A percentile compares a stretch with the other conserved stretches of the same genome.
These are phyloP conservation scores for Leccinum rimulosum DNA, from an alignment of 768 basidiomycete species.

Conservation along the genomic window DNA sequence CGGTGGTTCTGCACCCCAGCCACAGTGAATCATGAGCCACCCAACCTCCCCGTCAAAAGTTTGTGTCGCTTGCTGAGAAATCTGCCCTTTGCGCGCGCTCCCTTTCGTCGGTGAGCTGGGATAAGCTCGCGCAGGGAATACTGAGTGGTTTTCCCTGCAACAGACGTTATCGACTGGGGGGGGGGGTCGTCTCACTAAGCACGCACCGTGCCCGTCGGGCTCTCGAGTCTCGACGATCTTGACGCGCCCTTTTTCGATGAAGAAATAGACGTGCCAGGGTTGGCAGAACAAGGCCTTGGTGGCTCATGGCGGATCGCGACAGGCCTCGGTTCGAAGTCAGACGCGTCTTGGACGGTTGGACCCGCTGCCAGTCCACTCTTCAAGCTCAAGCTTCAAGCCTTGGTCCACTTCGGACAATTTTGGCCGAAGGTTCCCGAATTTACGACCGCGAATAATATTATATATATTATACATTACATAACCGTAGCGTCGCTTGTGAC, in stretches of 20 bases:
- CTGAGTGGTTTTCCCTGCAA: constrained; percentile 82
- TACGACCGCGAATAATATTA: no score
- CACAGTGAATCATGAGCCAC: constrained; percentile 21
- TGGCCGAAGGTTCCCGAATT: no score
- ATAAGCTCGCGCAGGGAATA: constrained; percentile 70
- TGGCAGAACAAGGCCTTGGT: no score
- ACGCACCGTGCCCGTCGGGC: constrained; percentile 84
- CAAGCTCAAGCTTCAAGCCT: no score
- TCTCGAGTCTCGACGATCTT: constrained; percentile 67
- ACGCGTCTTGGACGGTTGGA: no score
- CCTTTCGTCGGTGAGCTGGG: constrained; percentile 74
- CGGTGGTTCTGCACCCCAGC: constrained; percentile 40
- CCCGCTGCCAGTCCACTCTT: no score
- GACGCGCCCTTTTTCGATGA: constrained; percentile 72
- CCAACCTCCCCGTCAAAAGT: constrained; percentile 22
- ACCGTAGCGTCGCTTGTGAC: no score
- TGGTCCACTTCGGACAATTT: no score
- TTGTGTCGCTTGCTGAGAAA: constrained; percentile 34
- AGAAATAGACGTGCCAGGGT: constrained; percentile 61
- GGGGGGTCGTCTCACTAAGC: constrained; percentile 31
- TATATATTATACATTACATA: no score
- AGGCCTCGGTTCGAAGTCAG: no score
- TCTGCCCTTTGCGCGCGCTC: constrained; percentile 65
- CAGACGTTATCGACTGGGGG: not conserved
- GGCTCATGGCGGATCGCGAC: no score